Conservation (phyloP, 1,284 basidiomycete genomes). For the Cutaneotrichosporon sp. region DNA sequence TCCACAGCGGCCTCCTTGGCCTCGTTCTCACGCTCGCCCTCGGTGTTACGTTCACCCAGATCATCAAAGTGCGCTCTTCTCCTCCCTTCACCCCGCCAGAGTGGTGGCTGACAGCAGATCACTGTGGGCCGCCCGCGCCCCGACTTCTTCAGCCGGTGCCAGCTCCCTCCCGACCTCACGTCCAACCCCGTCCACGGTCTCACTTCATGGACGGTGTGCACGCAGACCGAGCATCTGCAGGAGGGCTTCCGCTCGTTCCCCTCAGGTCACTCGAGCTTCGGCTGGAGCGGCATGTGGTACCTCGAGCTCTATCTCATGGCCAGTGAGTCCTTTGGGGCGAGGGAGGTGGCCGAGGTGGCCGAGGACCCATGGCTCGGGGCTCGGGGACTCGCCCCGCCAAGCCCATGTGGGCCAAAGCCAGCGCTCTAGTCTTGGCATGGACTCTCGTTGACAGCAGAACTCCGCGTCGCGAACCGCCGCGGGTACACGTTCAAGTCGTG, state of each 20-base stretch:
- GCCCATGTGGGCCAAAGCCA: background rate
- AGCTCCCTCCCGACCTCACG: slow-evolving; percentile 64
- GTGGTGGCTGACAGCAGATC: slow-evolving; percentile 33
- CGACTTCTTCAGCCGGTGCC: slow-evolving; percentile 82
- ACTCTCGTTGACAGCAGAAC: slow-evolving; percentile 63
- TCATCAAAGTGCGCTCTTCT: slow-evolving; percentile 62
- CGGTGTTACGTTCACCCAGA: slow-evolving; percentile 70
- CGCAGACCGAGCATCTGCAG: slow-evolving; percentile 66
- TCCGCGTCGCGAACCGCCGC: slow-evolving; percentile 79
- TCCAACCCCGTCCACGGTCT: slow-evolving; percentile 71
- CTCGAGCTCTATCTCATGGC: slow-evolving; percentile 57
- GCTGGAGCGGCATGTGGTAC: slow-evolving; percentile 52
- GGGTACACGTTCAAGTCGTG: slow-evolving; percentile 86
- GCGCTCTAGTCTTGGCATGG: background rate
- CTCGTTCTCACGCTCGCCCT: slow-evolving; percentile 39
- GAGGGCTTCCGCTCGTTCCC: slow-evolving; percentile 94
- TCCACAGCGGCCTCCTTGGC: slow-evolving; percentile 77
- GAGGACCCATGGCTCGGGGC: too few species aligned
- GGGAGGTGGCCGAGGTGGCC: background rate
- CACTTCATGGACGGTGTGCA: slow-evolving; percentile 75
- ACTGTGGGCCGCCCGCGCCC: slow-evolving; percentile 84
- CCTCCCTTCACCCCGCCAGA: background rate
- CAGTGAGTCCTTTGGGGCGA: slow-evolving; percentile 32
- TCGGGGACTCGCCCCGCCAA: too few species aligned
- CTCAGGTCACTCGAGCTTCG: slow-evolving; percentile 79